phyloP scores from a whole-genome alignment of 495 filamentous ascomycete genomes.

The Cercophora samala region DNA sequence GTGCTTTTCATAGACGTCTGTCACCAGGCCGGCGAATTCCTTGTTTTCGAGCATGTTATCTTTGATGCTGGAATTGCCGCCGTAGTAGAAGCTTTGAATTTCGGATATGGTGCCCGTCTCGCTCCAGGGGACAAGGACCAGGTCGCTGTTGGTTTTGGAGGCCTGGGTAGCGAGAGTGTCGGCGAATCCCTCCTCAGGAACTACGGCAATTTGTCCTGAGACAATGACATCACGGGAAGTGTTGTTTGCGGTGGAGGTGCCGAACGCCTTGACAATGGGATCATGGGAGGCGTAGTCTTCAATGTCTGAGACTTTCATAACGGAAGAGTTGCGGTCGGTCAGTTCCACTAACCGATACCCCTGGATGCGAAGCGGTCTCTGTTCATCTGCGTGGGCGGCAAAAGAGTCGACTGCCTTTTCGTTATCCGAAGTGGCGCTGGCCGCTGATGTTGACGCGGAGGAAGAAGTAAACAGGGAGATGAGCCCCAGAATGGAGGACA shows the following conservation, averaged over 20 bases:
- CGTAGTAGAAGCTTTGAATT: slow-evolving; percentile 36
- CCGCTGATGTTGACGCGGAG: slow-evolving; percentile 14
- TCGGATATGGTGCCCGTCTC: slow-evolving; percentile 70
- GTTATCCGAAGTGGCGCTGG: slow-evolving; percentile 10
- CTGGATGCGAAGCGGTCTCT: slow-evolving; percentile 68
- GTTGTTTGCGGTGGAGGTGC: slow-evolving; percentile 71
- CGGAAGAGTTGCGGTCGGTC: slow-evolving; percentile 83
- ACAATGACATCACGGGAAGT: slow-evolving; percentile 63
- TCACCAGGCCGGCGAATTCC: slow-evolving; percentile 41
- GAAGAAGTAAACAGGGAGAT: slow-evolving; percentile 58
- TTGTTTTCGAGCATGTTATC: slow-evolving; percentile 46
- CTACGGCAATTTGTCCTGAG: slow-evolving; percentile 69
- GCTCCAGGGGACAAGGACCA: slow-evolving; percentile 84
- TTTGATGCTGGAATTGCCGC: slow-evolving; percentile 17
- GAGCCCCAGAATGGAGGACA: slow-evolving; percentile 77
- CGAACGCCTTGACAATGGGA: slow-evolving; percentile 84
- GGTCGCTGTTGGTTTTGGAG: slow-evolving; percentile 61
- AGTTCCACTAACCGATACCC: slow-evolving; percentile 80
- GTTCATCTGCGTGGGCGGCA: slow-evolving; percentile 10
- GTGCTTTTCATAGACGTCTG: slow-evolving; percentile 13
- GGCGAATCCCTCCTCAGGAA: slow-evolving; percentile 71
- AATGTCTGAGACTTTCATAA: slow-evolving; percentile 82
- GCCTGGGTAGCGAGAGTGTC: slow-evolving; percentile 66
- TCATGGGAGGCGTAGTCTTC: slow-evolving; percentile 72
- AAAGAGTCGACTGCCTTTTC: background rate